These are phyloP conservation scores for Cicer cuneatum DNA, from an alignment of 306 rosid genomes.

Conservation along the genomic window DNA sequence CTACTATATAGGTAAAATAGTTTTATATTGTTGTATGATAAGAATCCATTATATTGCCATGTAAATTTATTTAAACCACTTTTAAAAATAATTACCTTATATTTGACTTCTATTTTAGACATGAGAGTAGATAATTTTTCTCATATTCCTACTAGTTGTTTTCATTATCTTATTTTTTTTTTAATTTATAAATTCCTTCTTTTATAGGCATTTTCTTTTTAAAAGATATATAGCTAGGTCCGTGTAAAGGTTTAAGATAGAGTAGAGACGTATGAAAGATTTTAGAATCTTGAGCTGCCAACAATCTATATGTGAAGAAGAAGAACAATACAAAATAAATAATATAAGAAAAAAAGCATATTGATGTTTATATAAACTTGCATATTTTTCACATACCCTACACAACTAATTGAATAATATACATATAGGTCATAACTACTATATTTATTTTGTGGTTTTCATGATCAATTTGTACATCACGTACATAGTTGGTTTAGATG, in stretches of 20 bases:
- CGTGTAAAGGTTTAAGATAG: background rate
- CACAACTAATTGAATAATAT: background rate
- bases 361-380: background rate
- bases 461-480: slow-evolving; percentile 26
- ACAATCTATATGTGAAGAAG: background rate
- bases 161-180: no score
- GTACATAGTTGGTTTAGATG: slow-evolving; percentile 13
- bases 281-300: background rate
- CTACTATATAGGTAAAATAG: no score
- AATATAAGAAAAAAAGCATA: background rate
- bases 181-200: background rate
- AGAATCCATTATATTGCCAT: no score
- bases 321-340: background rate
- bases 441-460: background rate
- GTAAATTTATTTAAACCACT: no score
- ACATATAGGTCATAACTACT: background rate
- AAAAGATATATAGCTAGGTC: background rate
- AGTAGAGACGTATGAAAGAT: background rate
- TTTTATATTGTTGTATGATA: no score
- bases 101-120: no score
- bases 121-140: no score
- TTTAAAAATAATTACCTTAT: no score
- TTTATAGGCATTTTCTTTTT: background rate
- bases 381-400: background rate
- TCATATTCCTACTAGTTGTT: no score